Evolutionary conservation across 495 filamentous ascomycete genomes (phyloP).

Genomic region (Aspergillus sparsus): DNA sequence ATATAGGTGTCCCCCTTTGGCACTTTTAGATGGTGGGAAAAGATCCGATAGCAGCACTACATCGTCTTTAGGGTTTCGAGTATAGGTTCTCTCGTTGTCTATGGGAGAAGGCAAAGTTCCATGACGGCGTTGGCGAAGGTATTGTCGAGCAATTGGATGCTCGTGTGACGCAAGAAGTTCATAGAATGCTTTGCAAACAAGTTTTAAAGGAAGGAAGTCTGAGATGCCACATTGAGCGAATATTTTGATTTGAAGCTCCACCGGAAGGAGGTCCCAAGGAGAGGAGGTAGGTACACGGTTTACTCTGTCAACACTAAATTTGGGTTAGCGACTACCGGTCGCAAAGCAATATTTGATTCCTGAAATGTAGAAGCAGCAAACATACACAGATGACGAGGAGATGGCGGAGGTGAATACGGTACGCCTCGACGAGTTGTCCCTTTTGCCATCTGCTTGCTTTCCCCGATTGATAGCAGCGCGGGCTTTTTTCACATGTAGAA

Average conservation of each 20-base stretch:
- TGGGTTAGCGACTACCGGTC: conserved; percentile 16
- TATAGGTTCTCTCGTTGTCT: conserved; percentile 41
- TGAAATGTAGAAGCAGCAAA: conserved; percentile 8
- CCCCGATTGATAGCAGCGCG: conserved; percentile 38
- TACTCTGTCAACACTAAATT: conserved; percentile 20
- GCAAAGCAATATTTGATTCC: not conserved
- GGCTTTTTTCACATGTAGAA: conserved; percentile 37
- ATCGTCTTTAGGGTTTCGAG: conserved; percentile 48
- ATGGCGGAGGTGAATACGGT: conserved; percentile 25
- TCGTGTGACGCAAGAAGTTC: conserved; percentile 42
- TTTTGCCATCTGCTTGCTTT: conserved; percentile 34
- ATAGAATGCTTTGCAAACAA: conserved; percentile 44
- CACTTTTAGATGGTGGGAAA: conserved; percentile 47
- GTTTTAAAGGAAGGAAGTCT: conserved; percentile 41
- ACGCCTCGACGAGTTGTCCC: conserved; percentile 24
- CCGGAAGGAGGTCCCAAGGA: conserved; percentile 44
- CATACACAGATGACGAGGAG: conserved; percentile 27
- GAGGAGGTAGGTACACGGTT: conserved; percentile 30
- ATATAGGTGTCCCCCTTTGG: conserved; percentile 47
- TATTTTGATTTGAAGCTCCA: conserved; percentile 49
- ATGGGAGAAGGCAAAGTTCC: conserved; percentile 49
- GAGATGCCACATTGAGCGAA: conserved; percentile 44
- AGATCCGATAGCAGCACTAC: conserved; percentile 49
- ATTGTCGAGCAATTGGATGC: conserved; percentile 43
- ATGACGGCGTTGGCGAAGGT: conserved; percentile 47